Evolutionary conservation across 768 basidiomycete species (phyloP).

Genomic region (Chalciporus chontae): DNA sequence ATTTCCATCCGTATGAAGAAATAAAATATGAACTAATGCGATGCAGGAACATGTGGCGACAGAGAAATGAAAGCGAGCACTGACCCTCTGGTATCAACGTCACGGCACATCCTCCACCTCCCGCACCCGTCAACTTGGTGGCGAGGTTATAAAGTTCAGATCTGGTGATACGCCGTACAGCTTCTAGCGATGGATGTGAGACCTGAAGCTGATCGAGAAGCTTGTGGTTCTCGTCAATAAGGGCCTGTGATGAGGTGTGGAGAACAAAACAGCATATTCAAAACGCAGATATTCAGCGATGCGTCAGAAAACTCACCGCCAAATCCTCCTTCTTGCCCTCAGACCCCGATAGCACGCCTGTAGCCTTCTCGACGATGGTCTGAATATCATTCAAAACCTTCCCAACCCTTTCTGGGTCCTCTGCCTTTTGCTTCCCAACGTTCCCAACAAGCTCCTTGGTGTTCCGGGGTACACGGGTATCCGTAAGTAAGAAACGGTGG

Average conservation of each 20-base stretch:
- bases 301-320: conserved; percentile 49
- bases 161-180: conserved; percentile 68
- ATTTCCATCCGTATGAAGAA: not conserved
- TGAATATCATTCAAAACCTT: conserved; percentile 80
- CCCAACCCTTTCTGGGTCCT: conserved; percentile 86
- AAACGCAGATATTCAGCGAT: not conserved
- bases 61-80: conserved; percentile 21
- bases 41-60: not conserved
- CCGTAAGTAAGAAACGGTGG: conserved; percentile 83
- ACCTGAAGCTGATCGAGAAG: conserved; percentile 85
- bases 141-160: conserved; percentile 64
- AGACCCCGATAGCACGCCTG: conserved; percentile 64
- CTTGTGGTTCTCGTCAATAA: conserved; percentile 87
- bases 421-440: conserved; percentile 68
- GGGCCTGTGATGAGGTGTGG: conserved; percentile 40
- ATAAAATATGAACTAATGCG: not conserved
- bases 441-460: conserved; percentile 92
- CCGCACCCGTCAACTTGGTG: conserved; percentile 97
- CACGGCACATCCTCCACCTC: conserved; percentile 97
- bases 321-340: conserved; percentile 7
- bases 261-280: not conserved
- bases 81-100: conserved; percentile 91
- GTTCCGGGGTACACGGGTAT: conserved; percentile 90
- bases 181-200: conserved; percentile 85
- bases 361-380: conserved; percentile 78